Evolutionary conservation across 2,329 filamentous ascomycete genomes (phyloP).

Genomic region (Sporothrix protearum): DNA sequence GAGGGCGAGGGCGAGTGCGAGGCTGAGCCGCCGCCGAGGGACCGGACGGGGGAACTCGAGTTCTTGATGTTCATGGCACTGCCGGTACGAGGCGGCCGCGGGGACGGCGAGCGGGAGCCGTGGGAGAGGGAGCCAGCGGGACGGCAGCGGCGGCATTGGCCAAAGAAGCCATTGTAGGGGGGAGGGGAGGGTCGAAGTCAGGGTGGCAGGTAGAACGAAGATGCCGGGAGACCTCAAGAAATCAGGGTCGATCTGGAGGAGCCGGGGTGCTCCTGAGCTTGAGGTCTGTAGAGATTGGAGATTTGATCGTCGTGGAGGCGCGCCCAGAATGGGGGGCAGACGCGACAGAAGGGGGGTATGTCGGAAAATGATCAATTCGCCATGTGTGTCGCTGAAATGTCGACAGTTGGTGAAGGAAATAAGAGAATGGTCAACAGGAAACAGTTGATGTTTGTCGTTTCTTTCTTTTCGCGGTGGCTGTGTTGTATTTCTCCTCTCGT

Average conservation of each 20-base stretch:
- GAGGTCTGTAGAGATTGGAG: slow-evolving; percentile 1
- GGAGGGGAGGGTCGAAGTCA: not conserved
- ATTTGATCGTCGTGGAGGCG: not conserved
- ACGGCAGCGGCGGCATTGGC: slow-evolving; percentile 3
- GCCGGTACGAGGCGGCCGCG: not conserved
- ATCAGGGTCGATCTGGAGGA: not conserved
- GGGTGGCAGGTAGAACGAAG: not conserved
- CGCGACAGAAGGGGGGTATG: not conserved
- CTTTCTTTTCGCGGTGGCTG: not conserved
- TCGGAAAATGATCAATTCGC: not conserved
- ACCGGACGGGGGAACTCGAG: not conserved
- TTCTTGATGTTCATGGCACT: not conserved
- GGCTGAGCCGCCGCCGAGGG: not conserved
- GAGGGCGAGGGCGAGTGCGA: too few relatives aligned
- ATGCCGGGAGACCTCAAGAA: not conserved
- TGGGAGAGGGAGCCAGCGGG: not conserved
- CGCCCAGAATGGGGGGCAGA: not conserved
- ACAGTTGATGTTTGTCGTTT: not conserved
- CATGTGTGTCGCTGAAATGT: not conserved
- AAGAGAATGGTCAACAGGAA: not conserved
- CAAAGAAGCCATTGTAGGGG: slow-evolving; percentile 6
- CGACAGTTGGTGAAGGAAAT: not conserved
- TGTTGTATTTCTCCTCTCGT: not conserved
- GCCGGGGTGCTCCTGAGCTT: slow-evolving; percentile 6
- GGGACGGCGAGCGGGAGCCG: slow-evolving; percentile 9